Conservation (phyloP, 176 grass and related monocot genomes). For the Puccinellia tenuiflora region DNA sequence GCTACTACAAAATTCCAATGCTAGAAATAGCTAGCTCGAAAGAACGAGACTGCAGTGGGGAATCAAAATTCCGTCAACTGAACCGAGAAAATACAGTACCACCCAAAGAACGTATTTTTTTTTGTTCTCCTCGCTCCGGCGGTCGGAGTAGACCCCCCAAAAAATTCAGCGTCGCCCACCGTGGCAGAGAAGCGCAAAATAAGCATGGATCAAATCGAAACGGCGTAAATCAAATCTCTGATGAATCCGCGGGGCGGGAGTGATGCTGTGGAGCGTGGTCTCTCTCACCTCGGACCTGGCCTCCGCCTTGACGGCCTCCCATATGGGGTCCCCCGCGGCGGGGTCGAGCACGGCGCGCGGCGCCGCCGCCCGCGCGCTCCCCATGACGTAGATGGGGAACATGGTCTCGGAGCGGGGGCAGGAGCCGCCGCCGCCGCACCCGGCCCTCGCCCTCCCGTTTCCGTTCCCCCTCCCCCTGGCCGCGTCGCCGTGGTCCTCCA, state of each 20-base stretch:
- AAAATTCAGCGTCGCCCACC: no score
- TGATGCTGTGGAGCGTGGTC: not conserved
- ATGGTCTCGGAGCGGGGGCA: slow-evolving; percentile 56
- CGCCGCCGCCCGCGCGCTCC: slow-evolving; percentile 36
- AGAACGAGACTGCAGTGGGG: not conserved
- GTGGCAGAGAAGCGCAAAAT: no score
- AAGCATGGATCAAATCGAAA: no score
- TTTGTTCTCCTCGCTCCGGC: no score
- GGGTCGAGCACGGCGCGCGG: slow-evolving; percentile 50
- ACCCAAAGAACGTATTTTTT: no score
- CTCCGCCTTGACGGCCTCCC: slow-evolving; percentile 78
- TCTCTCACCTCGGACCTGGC: slow-evolving; percentile 77
- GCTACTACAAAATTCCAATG: not conserved
- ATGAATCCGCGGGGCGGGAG: not conserved
- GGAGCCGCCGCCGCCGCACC: slow-evolving; percentile 19
- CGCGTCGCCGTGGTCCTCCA: slow-evolving; percentile 33
- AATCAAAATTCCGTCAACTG: not conserved
- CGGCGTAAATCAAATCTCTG: not conserved
- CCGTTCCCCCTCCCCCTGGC: slow-evolving; percentile 14
- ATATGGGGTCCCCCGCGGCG: slow-evolving; percentile 67
- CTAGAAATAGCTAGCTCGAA: not conserved
- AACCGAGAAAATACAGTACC: not conserved
- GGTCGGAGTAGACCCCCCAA: no score
- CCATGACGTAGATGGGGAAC: slow-evolving; percentile 93
- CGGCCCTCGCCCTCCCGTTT: not conserved